Base-by-base conservation (phyloP, 352 stramenopile genomes). In the Phytopythium mirpurense region DNA sequence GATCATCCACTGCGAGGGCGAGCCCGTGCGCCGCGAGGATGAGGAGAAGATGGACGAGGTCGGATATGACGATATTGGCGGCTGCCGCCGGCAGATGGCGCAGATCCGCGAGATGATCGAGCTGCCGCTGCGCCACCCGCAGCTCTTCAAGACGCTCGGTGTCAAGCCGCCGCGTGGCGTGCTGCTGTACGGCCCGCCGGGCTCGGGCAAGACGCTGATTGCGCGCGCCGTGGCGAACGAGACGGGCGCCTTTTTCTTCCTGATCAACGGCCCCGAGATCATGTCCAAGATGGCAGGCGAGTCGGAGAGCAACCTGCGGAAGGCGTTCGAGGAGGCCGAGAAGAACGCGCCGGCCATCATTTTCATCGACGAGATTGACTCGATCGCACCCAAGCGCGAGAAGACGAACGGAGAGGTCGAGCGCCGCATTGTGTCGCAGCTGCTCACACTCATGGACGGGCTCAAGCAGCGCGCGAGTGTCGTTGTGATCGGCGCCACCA, bases 351-450 rank as follows among this genome's bases (percentile, higher is more conserved):
- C 97, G 21, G 90, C 96, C n/a, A 99, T 99, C 69, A 99, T 99
- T 61, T 99, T 99, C 65, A 99, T 99, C 70, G 97, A 99, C 77
- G 97, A 99, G 59, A 99, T 99, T 62, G 97, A 99, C 68, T 99
- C 96, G 15, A 91, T 94, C 56, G 96, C 96, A 10, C 97, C 97
- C 2, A 99, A 99, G 78, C 84, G 97, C 74, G 97, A 99, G 55
- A 99, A 99, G 83, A 98, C 96, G 19, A 98, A 99, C 67, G 97
- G 97, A 35, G 97, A 99, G 70, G 96, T 99, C 19, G 97, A 99
- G 70, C 90, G 95, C 50, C 92, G 97, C 60, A 99, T 99, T 64
- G 97, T 99, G 26, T 98, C 82, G 59, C 96, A 99, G 81, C 76
- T 99, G 54, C 73, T 99, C 24, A 99, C 97, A 15, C 74, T 99